Evolutionary conservation across 2,329 filamentous ascomycete species (phyloP).

Genomic region (Raffaelea albimanens): DNA sequence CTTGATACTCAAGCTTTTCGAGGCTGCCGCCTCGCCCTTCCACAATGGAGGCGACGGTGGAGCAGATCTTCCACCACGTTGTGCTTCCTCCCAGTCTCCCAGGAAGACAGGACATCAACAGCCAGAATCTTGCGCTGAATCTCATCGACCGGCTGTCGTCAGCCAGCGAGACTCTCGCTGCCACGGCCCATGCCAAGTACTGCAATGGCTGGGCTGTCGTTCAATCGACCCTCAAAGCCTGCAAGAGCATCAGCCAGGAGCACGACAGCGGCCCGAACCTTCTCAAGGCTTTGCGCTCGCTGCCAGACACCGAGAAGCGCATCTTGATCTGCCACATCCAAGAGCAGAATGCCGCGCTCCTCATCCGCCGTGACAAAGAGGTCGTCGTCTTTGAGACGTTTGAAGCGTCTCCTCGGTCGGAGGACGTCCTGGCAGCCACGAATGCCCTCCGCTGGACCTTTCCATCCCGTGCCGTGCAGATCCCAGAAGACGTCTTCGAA

Average conservation of each 20-base stretch:
- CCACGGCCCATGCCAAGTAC: neutral
- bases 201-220: conserved; percentile 2
- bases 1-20: no score
- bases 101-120: conserved; percentile 1
- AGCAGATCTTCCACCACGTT: conserved; percentile 9
- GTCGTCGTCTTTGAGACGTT: conserved; percentile 42
- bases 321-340: conserved; percentile 7
- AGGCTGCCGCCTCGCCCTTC: no score
- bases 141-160: conserved; percentile 2
- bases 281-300: neutral
- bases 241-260: neutral
- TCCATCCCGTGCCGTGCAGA: conserved; percentile 40
- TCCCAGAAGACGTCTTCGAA: conserved; percentile 27
- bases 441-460: conserved; percentile 50
- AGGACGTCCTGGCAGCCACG: conserved; percentile 40
- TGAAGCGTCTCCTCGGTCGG: conserved; percentile 45
- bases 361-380: conserved; percentile 18
- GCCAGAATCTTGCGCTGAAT: neutral
- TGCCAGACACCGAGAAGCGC: neutral
- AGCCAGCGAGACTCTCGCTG: conserved; percentile 1
- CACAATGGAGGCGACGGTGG: neutral
- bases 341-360: conserved; percentile 22
- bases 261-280: neutral
- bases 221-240: neutral
- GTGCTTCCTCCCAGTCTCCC: conserved; percentile 9